These are phyloP conservation scores for Phialemonium atrogriseum DNA, from an alignment of 2,329 filamentous ascomycete species.

Conservation along the genomic window DNA sequence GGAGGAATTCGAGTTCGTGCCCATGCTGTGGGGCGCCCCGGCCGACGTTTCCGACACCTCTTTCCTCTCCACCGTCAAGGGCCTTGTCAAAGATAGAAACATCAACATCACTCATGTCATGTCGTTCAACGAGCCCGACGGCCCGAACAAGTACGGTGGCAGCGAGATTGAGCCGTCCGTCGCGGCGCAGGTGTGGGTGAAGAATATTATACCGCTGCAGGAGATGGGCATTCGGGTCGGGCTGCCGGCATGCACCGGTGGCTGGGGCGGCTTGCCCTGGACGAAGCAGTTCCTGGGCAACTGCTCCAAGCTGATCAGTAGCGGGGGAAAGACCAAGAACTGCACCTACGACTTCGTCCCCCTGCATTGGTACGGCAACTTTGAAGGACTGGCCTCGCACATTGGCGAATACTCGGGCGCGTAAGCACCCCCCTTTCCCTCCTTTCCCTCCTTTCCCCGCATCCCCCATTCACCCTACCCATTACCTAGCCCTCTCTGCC, in stretches of 20 bases:
- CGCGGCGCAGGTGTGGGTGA: conserved; percentile 63
- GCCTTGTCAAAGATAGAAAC: conserved; percentile 40
- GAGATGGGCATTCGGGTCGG: conserved; percentile 58
- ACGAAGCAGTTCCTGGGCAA: conserved; percentile 55
- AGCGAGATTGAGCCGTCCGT: conserved; percentile 48
- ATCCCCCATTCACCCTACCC: no score
- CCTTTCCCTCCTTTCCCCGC: not conserved
- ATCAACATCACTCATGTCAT: conserved; percentile 59
- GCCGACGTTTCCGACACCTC: conserved; percentile 39
- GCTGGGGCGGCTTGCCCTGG: conserved; percentile 55
- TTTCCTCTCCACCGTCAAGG: conserved; percentile 53
- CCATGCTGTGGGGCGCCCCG: conserved; percentile 67
- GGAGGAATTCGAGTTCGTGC: conserved; percentile 62
- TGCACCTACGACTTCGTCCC: conserved; percentile 58
- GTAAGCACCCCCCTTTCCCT: conserved; percentile 17
- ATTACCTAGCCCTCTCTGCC: not conserved
- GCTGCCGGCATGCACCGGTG: conserved; percentile 62
- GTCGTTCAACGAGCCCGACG: conserved; percentile 76
- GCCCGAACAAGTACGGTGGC: conserved; percentile 45
- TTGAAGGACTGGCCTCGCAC: conserved; percentile 58
- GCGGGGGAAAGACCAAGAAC: conserved; percentile 26
- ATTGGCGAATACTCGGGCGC: conserved; percentile 49
- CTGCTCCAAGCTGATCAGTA: conserved; percentile 52
- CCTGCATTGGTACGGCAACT: conserved; percentile 62
- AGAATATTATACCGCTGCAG: conserved; percentile 61